phyloP scores from a whole-genome alignment of 2,329 filamentous ascomycete genomes.

The Escovopsis sp. region DNA sequence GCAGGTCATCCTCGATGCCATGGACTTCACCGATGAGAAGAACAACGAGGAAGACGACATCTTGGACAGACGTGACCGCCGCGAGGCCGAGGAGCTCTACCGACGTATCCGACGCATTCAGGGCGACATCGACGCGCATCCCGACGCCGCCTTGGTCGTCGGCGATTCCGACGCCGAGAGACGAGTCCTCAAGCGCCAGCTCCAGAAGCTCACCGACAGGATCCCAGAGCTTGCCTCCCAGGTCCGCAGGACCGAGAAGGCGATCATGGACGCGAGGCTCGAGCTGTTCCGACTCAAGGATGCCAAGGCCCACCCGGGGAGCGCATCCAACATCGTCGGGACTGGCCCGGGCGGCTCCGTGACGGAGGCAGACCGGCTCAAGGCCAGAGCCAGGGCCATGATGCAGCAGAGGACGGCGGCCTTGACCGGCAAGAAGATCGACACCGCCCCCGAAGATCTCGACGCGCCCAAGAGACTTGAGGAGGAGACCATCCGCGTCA shows the following conservation, averaged over 20 bases:
- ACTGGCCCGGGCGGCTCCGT: slow-evolving; percentile 82
- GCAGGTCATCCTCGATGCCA: slow-evolving; percentile 84
- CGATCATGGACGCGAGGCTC: slow-evolving; percentile 78
- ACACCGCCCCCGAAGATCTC: slow-evolving; percentile 51
- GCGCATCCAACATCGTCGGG: slow-evolving; percentile 67
- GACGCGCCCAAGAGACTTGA: slow-evolving; percentile 76
- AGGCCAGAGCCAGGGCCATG: slow-evolving; percentile 90
- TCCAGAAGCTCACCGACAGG: slow-evolving; percentile 77
- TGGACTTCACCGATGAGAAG: slow-evolving; percentile 91
- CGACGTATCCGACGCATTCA: slow-evolving; percentile 81
- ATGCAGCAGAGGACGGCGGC: slow-evolving; percentile 97
- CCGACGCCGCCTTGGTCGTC: slow-evolving; percentile 52
- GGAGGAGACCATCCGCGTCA: slow-evolving; percentile 68
- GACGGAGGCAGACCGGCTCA: slow-evolving; percentile 86
- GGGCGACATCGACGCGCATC: slow-evolving; percentile 86
- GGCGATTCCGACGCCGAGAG: slow-evolving; percentile 80
- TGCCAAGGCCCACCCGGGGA: slow-evolving; percentile 77
- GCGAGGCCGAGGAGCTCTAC: slow-evolving; percentile 88
- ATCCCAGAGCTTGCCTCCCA: slow-evolving; percentile 85
- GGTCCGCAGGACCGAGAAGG: slow-evolving; percentile 78
- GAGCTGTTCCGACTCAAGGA: slow-evolving; percentile 90
- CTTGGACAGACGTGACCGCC: slow-evolving; percentile 75
- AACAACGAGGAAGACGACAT: slow-evolving; percentile 81
- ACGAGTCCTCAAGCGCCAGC: slow-evolving; percentile 70
- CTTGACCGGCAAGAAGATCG: slow-evolving; percentile 68